Evolutionary conservation across 495 filamentous ascomycete genomes (phyloP), one percentile per base, ranked within the genome.

Genomic region (Talaromyces stipitatus): DNA sequence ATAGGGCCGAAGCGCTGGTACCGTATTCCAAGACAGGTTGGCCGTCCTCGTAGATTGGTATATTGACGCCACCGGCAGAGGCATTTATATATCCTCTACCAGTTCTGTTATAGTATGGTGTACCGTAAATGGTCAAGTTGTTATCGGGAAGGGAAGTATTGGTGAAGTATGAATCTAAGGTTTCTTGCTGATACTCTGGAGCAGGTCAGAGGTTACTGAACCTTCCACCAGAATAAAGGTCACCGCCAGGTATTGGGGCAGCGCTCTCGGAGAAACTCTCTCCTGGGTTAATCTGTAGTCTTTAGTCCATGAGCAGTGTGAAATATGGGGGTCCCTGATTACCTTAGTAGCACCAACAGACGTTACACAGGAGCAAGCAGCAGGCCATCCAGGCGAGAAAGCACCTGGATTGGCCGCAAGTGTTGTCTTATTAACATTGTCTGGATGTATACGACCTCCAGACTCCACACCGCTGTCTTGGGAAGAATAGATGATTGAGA

Each of bases 31-130:
- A 43, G 9, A 32, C 51, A 8, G 59, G 45, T 4, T 38, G 18
- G 0, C 65, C 62, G 33, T 62, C 54, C 14, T 60, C 56, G 50
- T 61, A 51, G n/a, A 63, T 55, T 47, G 60, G 47, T 56, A 66
- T 62, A 54, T 68, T 63, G 14, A 56, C 51, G 12, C 67, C 63
- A 28, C 63, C 50, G 11, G 80, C 76, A 11, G 74, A 76, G 51
- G 92, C 79, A 61, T 92, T 89, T 0, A 89, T 89, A 60, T 85
- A 84, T 4, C 81, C 89, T 7, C 88, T 79, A 0, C 87, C 87
- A 2, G 66, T 64, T 16, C 68, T 67, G 65, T 87, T 76, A 64
- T 70, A 63, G 12, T 45, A 45, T 45, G 38, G 38, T 32, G 64
- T 20, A 48, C 60, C 22, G 20, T 45, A 45, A 45, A 45, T 22